A percentile compares a stretch with the other conserved stretches of the same genome.
These are phyloP conservation scores for Bretziella fagacearum DNA, from an alignment of 2,329 filamentous ascomycete species.

Conservation along the genomic window DNA sequence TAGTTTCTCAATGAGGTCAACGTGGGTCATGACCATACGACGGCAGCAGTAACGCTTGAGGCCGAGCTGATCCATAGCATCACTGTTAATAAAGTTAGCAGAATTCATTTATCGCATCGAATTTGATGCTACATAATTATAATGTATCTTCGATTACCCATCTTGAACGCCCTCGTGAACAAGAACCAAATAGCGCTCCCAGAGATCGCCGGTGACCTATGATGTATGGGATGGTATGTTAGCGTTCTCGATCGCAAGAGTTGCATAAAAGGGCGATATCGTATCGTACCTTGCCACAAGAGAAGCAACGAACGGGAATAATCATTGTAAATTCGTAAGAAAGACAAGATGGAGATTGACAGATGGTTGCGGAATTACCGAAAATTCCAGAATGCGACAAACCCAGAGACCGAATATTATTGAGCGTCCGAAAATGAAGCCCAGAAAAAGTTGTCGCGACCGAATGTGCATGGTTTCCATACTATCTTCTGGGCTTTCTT, in stretches of 20 bases:
- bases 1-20: conserved; percentile 96
- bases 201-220: conserved; percentile 90
- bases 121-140: neutral
- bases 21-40: conserved; percentile 98
- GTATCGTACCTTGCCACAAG: conserved; percentile 74
- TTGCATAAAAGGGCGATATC: neutral
- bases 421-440: neutral
- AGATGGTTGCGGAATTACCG: neutral
- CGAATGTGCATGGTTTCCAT: neutral
- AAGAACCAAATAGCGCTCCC: conserved; percentile 85
- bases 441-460: conserved; percentile 13
- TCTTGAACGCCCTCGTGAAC: conserved; percentile 63
- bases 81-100: conserved; percentile 37
- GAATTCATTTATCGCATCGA: neutral
- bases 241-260: neutral
- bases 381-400: neutral
- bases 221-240: conserved; percentile 19
- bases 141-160: conserved; percentile 43
- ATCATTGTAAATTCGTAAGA: conserved; percentile 53
- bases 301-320: conserved; percentile 96
- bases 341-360: neutral
- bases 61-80: conserved; percentile 89
- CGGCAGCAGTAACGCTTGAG: conserved; percentile 96
- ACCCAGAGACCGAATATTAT: neutral
- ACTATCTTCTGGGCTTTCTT: conserved; percentile 3